Evolutionary conservation across 2,329 filamentous ascomycete species (phyloP).

Genomic region (Byssoonygena ceratinophila): DNA sequence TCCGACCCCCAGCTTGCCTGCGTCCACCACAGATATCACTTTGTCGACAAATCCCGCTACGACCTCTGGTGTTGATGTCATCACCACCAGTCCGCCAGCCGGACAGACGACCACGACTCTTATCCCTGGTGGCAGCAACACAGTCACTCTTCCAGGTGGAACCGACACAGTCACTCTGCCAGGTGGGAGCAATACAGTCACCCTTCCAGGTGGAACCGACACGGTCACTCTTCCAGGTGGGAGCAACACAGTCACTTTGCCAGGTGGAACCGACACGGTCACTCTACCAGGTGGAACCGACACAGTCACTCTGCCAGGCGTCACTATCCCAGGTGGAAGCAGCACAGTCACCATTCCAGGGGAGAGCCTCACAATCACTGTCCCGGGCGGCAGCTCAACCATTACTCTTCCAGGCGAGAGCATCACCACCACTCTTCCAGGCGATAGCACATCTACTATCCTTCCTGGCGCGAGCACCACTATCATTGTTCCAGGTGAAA

Average conservation of each 20-base stretch:
- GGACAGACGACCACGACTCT: background rate
- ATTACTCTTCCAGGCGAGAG: background rate
- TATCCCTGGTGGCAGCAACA: background rate
- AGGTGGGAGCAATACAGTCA: background rate
- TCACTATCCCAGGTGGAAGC: background rate
- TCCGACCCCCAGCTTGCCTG: slow-evolving; percentile 67
- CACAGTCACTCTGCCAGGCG: background rate
- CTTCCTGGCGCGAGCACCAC: background rate
- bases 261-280: background rate
- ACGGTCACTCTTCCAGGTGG: background rate
- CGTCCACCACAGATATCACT: slow-evolving; percentile 82
- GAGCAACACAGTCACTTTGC: background rate
- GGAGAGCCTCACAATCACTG: background rate
- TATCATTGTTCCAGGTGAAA: background rate
- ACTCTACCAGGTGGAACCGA: background rate
- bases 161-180: background rate
- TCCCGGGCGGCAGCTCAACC: background rate
- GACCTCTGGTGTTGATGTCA: background rate
- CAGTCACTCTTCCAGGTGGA: background rate
- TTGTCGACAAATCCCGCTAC: slow-evolving; percentile 28
- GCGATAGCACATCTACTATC: background rate
- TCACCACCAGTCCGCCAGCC: background rate
- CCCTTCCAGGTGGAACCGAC: background rate
- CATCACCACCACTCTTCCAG: background rate
- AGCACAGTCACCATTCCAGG: background rate